Base-by-base conservation (phyloP, 345 rosid species). In the Eucalyptus marginata region DNA sequence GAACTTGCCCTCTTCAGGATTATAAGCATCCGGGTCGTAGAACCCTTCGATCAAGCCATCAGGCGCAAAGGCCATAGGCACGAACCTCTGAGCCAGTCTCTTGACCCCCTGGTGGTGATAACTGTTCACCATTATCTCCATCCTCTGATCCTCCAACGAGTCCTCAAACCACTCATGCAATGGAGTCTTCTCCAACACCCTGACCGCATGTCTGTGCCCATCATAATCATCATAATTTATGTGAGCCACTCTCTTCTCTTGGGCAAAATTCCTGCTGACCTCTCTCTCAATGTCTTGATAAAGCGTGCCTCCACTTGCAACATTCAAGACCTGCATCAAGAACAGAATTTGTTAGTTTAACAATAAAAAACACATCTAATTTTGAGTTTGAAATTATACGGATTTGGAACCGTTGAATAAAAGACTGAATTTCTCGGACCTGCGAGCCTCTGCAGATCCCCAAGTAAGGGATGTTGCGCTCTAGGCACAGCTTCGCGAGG, bases 21-120 rank as follows among this genome's bases (percentile, higher is more conserved):
- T 93, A 44, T 93, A 97, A 56, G 95, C 92, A 86, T 95, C 95
- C 17, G 98, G 96, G 90, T 97, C 99, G 87, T 97, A 97, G 86
- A 97, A 97, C 81, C 98, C 98, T 92, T 97, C 98, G n/a, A 95
- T 92, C 90, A 97, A 91, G 18, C 95, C 99, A 92, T 97, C 99
- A 4, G 96, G 95, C 5, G 97, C 94, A 87, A 93, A 96, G 31
- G 98, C 98, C 98, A 95, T 96, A 1, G 98, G 96, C 59, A 95
- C 94, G 17, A 97, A 96, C 86, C 98, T 92, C 47, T 92, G 93
- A 0, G 96, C 97, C 89, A 95, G 91, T 89, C 91, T 94, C 92
- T 95, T 97, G 43, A 97, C 97, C 20, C 99, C 98, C 92, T 97
- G 98, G 89, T 97, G 99, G 59, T 97, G 99, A 91, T 97, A 97